These are phyloP conservation scores for Sphaerobolus stellatus DNA, from an alignment of 1,284 basidiomycete genomes.

Conservation along the genomic window DNA sequence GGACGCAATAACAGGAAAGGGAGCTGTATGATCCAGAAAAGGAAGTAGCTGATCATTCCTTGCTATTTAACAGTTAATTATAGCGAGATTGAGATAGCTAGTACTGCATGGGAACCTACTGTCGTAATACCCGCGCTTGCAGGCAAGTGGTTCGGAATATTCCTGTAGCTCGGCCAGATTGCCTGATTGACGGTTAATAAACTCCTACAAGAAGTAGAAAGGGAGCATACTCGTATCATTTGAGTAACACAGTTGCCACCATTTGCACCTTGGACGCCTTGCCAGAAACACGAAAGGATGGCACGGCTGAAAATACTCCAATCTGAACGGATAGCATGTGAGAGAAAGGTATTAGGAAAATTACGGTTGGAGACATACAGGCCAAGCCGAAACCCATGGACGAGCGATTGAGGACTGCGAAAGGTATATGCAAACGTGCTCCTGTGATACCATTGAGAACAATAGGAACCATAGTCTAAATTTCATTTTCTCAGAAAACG, in stretches of 20 bases:
- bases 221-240: slow-evolving; percentile 20
- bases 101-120: slow-evolving; percentile 26
- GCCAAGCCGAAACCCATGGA: slow-evolving; percentile 81
- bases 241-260: slow-evolving; percentile 67
- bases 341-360: background rate
- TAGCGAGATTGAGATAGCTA: slow-evolving; percentile 13
- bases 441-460: slow-evolving; percentile 71
- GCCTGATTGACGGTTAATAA: slow-evolving; percentile 48
- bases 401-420: slow-evolving; percentile 72
- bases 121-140: slow-evolving; percentile 63
- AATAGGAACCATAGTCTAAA: slow-evolving; percentile 41
- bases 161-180: slow-evolving; percentile 71
- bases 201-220: background rate
- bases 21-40: slow-evolving; percentile 75
- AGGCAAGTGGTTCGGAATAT: slow-evolving; percentile 63
- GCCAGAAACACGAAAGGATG: slow-evolving; percentile 79
- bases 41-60: slow-evolving; percentile 73
- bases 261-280: slow-evolving; percentile 52
- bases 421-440: slow-evolving; percentile 66
- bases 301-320: slow-evolving; percentile 74
- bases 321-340: slow-evolving; percentile 26
- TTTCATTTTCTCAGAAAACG: background rate
- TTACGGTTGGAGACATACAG: slow-evolving; percentile 6
- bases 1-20: slow-evolving; percentile 77
- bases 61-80: slow-evolving; percentile 9